Conservation (phyloP, 1,284 basidiomycete species). For the Ustilago hordei region DNA sequence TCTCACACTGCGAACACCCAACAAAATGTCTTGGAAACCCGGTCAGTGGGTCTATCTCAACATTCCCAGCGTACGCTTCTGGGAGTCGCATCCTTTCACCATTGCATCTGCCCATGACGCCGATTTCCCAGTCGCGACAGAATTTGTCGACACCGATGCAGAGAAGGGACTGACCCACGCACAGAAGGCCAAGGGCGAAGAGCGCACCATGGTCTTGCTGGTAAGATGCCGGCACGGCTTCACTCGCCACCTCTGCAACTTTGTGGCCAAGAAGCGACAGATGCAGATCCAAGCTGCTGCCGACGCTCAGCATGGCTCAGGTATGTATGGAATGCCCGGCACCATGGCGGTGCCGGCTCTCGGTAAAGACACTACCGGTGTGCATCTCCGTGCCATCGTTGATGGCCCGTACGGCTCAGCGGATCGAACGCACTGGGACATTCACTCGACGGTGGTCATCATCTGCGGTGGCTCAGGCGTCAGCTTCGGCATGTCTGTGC, state of each 20-base stretch:
- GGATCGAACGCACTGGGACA: conserved; percentile 77
- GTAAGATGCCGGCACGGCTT: conserved; percentile 82
- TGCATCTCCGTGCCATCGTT: conserved; percentile 77
- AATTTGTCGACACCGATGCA: conserved; percentile 47
- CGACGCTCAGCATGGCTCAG: conserved; percentile 42
- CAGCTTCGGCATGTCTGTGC: conserved; percentile 79
- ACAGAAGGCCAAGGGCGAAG: conserved; percentile 70
- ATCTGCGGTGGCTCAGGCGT: conserved; percentile 85
- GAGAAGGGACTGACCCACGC: conserved; percentile 34
- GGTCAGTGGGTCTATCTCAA: conserved; percentile 84
- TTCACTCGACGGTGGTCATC: conserved; percentile 76
- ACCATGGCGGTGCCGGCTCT: conserved; percentile 50
- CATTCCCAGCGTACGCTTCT: conserved; percentile 78
- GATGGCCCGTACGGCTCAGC: conserved; percentile 86
- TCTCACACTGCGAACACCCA: conserved; percentile 77
- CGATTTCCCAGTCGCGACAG: conserved; percentile 53
- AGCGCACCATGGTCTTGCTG: conserved; percentile 78
- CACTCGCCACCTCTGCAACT: conserved; percentile 80
- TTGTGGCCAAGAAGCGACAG: conserved; percentile 59
- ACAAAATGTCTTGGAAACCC: conserved; percentile 75
- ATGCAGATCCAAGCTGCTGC: conserved; percentile 56
- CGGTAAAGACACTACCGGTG: conserved; percentile 71
- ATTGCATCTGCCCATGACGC: conserved; percentile 78
- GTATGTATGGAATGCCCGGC: conserved; percentile 48
- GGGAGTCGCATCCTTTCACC: conserved; percentile 85